Evolutionary conservation across 805 yeast genomes (phyloP), one percentile per base, ranked within the genome.

Genomic region (Candida broadrunensis): DNA sequence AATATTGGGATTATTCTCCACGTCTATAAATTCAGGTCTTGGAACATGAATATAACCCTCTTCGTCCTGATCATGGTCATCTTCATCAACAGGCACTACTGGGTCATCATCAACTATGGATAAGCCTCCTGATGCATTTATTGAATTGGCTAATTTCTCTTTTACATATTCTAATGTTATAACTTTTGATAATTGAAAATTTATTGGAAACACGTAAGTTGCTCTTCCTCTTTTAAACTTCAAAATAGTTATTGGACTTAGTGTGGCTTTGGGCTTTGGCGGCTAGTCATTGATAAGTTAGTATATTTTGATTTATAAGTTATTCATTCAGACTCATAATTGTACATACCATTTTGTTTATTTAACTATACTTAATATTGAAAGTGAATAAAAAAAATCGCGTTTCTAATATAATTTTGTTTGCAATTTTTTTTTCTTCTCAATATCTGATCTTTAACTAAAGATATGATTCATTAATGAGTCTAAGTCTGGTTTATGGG

Each of bases 71-170:
- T 51, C 61, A 4, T 52, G 58, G 21, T 37, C 38, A 4, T 46
- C 62, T 8, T 53, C 61, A 18, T 56, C 51, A 3, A 58, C 57
- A 3, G 47, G 53, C 3, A 47, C 53, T 1, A 71, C 52, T 3
- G 41, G 32, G 8, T 53, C 62, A 17, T 56, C 51, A 4, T 59
- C 57, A 3, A 47, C 55, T 1, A 71, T 53, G 3, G 41, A 48
- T 27, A 75, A 51, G 0, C 84, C 84, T 2, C 84, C 84, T 0
- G 78, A 64, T 2, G 58, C 46, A 41, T 71, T 67, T 19, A 80
- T 66, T 19, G 72, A 67, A 5, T 53, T 49, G 1, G 58, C 55
- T 18, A 80, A 58, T 15, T 53, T 39, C 3, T 44, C 39, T 38
- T 50, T 47, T 36, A 67, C 42, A 27, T 43, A 39, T 6, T 49